phyloP scores from a whole-genome alignment of 306 rosid species.

The cucumber (Cucumis sativus) region Cucumber_9930_V3 NC_026661.2:18997501-18998000 shows the following conservation, averaged over 20 bases:
- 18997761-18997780: too few relatives aligned
- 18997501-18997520: constrained; percentile 15
- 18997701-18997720: neutral
- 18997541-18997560: neutral
- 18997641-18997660: neutral
- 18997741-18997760: neutral
- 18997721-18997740: neutral
- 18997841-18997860: too few relatives aligned
- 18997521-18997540: neutral
- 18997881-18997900: neutral
- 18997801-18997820: too few relatives aligned
- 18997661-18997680: neutral
- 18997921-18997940: neutral
- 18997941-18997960: neutral
- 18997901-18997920: neutral
- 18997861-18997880: too few relatives aligned
- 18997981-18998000: neutral
- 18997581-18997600: neutral
- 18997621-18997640: neutral
- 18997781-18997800: too few relatives aligned
- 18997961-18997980: neutral
- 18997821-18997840: too few relatives aligned
- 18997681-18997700: neutral
- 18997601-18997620: neutral
- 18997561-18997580: neutral